Percentiles rank a stretch among this genome's conserved stretches.
Conservation (phyloP, 225 moss, liverwort and hornwort species). For the Pleurozium schreberi region DNA sequence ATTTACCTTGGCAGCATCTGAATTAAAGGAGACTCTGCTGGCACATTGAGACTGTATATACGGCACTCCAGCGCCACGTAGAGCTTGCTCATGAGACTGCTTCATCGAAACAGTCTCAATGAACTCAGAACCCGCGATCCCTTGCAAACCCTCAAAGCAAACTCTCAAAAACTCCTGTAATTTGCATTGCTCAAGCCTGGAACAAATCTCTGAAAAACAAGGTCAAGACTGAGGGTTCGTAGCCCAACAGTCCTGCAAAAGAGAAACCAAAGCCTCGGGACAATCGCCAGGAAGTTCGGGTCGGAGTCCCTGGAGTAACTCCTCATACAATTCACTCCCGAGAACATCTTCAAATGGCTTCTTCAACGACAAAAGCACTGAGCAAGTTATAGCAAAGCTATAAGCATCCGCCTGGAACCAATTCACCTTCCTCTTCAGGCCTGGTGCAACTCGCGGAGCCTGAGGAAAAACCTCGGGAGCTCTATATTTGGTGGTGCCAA, state of each 20-base stretch:
- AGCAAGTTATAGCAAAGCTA: not conserved
- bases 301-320: not conserved
- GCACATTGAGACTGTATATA: not conserved
- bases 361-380: not conserved
- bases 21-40: not conserved
- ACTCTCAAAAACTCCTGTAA: not conserved
- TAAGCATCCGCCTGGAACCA: not conserved
- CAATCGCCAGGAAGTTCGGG: not conserved
- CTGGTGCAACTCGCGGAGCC: not conserved
- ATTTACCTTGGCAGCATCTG: not conserved
- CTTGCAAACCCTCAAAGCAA: not conserved
- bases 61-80: too few species aligned
- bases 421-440: not conserved
- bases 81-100: not conserved
- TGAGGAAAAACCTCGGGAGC: not conserved
- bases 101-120: not conserved
- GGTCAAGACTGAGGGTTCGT: not conserved
- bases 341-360: not conserved
- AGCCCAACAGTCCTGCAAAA: not conserved
- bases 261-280: not conserved
- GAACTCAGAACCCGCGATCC: too few species aligned
- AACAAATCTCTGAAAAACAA: not conserved
- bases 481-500: not conserved
- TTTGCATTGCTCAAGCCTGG: not conserved
- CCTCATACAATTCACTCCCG: not conserved